Percentiles rank a stretch among this genome's conserved stretches.
Evolutionary conservation across 345 rosid species (phyloP).

Genomic region (Orychophragmus violaceus): DNA sequence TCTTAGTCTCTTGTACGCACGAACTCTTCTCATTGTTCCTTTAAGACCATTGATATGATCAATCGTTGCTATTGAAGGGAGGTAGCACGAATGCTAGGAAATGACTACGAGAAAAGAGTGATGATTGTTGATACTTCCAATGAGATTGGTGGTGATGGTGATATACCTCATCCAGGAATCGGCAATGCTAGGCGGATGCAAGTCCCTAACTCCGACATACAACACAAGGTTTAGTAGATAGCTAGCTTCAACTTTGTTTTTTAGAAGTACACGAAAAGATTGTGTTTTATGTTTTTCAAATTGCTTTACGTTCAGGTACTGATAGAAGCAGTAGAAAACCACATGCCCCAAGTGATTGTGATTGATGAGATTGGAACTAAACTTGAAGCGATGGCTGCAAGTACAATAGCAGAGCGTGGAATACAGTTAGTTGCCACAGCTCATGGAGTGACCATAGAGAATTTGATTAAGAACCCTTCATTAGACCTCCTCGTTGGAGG

Average conservation of each 20-base stretch:
- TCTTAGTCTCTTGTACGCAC: conserved; percentile 8
- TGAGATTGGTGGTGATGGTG: conserved; percentile 98
- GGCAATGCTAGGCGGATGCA: conserved; percentile 96
- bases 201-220: conserved; percentile 78
- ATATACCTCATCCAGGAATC: conserved; percentile 91
- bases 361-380: conserved; percentile 95
- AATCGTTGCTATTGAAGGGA: conserved; percentile 45
- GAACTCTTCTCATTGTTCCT: neutral
- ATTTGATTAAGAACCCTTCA: conserved; percentile 87
- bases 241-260: neutral
- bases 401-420: conserved; percentile 95
- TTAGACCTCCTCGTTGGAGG: conserved; percentile 92
- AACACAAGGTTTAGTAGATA: conserved; percentile 51
- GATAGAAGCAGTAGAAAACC: conserved; percentile 92
- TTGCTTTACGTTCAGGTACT: conserved; percentile 47
- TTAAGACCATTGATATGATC: neutral
- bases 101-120: conserved; percentile 77
- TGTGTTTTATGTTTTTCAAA: neutral
- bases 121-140: conserved; percentile 94
- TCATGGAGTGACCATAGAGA: conserved; percentile 79
- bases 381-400: conserved; percentile 92
- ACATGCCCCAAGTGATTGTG: conserved; percentile 93
- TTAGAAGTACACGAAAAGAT: neutral
- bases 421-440: conserved; percentile 94
- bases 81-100: conserved; percentile 84